Conservation (phyloP, 805 yeast genomes). For the Candida sakaeoensis region DNA sequence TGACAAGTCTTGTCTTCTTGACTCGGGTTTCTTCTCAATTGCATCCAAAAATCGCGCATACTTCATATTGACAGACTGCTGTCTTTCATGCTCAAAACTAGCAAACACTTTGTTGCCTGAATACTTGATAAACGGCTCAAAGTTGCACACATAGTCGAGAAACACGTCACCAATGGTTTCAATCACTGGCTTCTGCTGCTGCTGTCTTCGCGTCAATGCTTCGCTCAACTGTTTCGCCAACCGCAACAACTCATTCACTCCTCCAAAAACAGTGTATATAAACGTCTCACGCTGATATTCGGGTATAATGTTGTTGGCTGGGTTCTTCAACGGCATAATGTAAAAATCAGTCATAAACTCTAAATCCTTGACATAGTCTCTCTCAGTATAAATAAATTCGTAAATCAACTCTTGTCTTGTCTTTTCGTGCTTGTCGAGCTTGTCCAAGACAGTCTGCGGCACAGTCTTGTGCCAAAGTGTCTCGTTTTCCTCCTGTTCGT, state of each 20-base stretch:
- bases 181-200: constrained; percentile 79
- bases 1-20: constrained; percentile 84
- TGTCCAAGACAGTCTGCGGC: constrained; percentile 70
- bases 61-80: constrained; percentile 81
- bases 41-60: constrained; percentile 94
- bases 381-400: constrained; percentile 89
- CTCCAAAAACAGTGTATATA: constrained; percentile 86
- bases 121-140: constrained; percentile 89
- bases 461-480: constrained; percentile 94
- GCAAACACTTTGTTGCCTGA: constrained; percentile 96
- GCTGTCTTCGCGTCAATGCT: constrained; percentile 77
- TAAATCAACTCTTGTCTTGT: constrained; percentile 94
- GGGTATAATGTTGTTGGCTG: constrained; percentile 72
- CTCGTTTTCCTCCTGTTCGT: constrained; percentile 68
- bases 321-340: constrained; percentile 84
- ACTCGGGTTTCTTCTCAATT: constrained; percentile 78
- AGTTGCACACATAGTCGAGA: constrained; percentile 75
- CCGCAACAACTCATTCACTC: constrained; percentile 80
- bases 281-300: constrained; percentile 87
- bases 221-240: constrained; percentile 85
- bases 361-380: constrained; percentile 91
- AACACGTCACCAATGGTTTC: constrained; percentile 85
- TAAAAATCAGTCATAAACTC: constrained; percentile 92
- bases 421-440: constrained; percentile 77
- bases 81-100: constrained; percentile 91